These are phyloP conservation scores for Diaporthe destruens DNA, from an alignment of 2,329 filamentous ascomycete species.

Conservation along the genomic window DNA sequence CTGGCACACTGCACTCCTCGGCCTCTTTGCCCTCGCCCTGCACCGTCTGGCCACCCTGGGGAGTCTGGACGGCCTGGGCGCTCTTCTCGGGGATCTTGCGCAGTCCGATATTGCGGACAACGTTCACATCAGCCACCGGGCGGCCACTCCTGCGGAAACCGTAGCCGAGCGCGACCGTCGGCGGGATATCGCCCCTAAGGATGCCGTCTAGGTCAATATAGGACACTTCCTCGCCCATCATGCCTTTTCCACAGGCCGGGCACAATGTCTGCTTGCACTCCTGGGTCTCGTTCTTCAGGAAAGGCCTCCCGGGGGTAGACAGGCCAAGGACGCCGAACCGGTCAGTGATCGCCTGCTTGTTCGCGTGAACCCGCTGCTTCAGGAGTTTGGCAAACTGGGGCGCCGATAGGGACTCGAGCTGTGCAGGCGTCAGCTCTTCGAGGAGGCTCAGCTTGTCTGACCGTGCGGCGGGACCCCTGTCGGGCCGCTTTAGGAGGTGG, in stretches of 20 bases:
- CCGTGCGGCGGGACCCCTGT: conserved; percentile 56
- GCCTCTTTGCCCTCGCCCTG: not conserved
- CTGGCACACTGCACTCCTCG: not conserved
- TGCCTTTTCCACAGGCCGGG: conserved; percentile 60
- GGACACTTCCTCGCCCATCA: conserved; percentile 54
- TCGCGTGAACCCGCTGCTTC: conserved; percentile 59
- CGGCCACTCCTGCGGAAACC: conserved; percentile 62
- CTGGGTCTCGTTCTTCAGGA: conserved; percentile 44
- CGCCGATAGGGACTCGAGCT: conserved; percentile 60
- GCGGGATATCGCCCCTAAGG: conserved; percentile 61
- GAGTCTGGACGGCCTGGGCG: not conserved
- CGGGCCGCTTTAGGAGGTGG: conserved; percentile 52
- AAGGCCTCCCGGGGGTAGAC: conserved; percentile 18
- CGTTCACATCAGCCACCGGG: conserved; percentile 57
- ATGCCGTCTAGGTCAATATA: conserved; percentile 65
- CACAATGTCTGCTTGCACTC: conserved; percentile 68
- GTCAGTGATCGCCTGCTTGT: conserved; percentile 42
- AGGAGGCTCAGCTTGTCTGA: conserved; percentile 60
- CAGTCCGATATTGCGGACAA: conserved; percentile 57
- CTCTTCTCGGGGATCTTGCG: conserved; percentile 7
- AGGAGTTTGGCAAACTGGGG: conserved; percentile 62
- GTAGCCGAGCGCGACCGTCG: conserved; percentile 63
- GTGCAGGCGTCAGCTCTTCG: conserved; percentile 56
- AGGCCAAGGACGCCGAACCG: conserved; percentile 17
- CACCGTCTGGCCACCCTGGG: not conserved